Base-by-base conservation (phyloP, 306 rosid species). In the Dicorynia guianensis region DNA sequence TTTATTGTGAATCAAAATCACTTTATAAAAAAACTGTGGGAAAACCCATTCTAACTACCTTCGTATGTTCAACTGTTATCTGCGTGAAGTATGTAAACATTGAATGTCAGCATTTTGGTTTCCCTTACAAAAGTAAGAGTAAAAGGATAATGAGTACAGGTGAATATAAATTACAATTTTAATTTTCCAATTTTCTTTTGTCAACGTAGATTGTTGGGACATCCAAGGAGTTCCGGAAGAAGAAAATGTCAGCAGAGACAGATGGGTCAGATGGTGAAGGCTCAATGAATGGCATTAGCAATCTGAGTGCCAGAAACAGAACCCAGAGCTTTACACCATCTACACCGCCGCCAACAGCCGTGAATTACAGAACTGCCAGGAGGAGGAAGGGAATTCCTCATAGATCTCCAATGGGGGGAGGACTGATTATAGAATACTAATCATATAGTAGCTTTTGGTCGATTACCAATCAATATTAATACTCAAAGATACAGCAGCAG, bases 331-430 rank as follows among this genome's bases (percentile, higher is more conserved):
- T 89, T 56, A 72, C 93, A 69, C 93, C 93, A 19, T 85, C 91
- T n/a, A 89, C 93, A 4, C 93, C 93, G 36, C 93, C 91, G 0
- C 91, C 93, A 14, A 89, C 89, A 15, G 80, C 76, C 7, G 60
- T 67, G 56, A 89, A 46, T 54, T 83, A 78, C 88, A 76, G 89
- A 79, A 76, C 82, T 69, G 76, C 85, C 40, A 89, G 82, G 80
- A 86, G 93, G 35, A 85, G 93, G 56, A 89, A 89, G 86, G 93
- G 93, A 52, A 34, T 85, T 60, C 93, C 93, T 60, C 91, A 85
- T 40, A 83, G 93, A 65, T 7, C 93, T 62, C 93, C 93, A 71
- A 84, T 89, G 89, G 93, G 87, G 18, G 93, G 86, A 65, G 93
- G 89, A 12, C 81, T 86, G 14, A 55, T 84, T 48, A 80, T 89